Conservation (phyloP, 257 asterid genomes). For the Solanum clarkiae region DNA sequence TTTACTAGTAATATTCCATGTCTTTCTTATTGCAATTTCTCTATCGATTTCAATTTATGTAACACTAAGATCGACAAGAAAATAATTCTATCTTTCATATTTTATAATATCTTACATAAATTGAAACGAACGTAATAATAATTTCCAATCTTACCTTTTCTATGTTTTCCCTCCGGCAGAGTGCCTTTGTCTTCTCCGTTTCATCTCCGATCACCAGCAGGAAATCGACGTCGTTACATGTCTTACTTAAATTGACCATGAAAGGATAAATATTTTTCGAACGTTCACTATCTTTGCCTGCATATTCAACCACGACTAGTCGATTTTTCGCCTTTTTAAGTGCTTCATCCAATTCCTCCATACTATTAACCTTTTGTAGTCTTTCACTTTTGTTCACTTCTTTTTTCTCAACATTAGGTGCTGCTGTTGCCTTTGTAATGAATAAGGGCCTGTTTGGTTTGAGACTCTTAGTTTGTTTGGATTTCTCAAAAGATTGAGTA, state of each 20-base stretch:
- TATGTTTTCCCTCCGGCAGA: constrained; percentile 65
- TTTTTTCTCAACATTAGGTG: constrained; percentile 34
- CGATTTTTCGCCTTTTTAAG: constrained; percentile 50
- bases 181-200: constrained; percentile 48
- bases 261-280: constrained; percentile 71
- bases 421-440: constrained; percentile 37
- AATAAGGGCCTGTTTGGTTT: background rate
- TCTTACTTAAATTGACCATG: constrained; percentile 81
- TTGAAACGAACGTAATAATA: background rate
- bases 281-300: constrained; percentile 33
- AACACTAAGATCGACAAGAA: background rate
- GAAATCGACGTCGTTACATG: constrained; percentile 79
- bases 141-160: background rate
- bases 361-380: constrained; percentile 49
- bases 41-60: background rate
- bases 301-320: constrained; percentile 83
- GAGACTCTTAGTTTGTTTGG: background rate
- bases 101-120: background rate
- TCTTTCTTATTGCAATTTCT: background rate
- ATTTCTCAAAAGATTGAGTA: background rate
- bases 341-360: constrained; percentile 64
- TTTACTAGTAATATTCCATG: background rate
- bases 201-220: constrained; percentile 85
- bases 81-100: background rate
- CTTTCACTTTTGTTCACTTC: constrained; percentile 27